These are phyloP conservation scores for Ustilago sp. DNA, from an alignment of 1,284 basidiomycete species.

Conservation along the genomic window DNA sequence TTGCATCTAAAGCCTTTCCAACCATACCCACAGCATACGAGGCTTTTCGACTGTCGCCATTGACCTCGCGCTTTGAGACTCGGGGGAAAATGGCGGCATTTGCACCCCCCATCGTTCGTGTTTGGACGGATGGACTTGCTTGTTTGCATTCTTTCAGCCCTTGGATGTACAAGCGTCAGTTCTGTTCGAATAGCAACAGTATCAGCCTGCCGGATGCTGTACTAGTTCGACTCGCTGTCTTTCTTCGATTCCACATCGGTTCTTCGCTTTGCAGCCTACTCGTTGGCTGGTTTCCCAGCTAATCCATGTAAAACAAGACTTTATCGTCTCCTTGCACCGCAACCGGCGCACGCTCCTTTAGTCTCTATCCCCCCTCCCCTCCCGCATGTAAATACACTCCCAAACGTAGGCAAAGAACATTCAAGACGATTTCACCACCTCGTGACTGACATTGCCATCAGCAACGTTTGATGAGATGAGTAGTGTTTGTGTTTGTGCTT, in stretches of 20 bases:
- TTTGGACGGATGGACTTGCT: slow-evolving; percentile 21
- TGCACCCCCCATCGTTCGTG: slow-evolving; percentile 15
- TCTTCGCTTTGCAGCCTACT: background rate
- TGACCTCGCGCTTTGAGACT: background rate
- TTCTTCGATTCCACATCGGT: background rate
- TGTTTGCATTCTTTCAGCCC: slow-evolving; percentile 14
- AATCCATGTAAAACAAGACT: slow-evolving; percentile 40
- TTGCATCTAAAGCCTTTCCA: slow-evolving; percentile 1
- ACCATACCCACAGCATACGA: slow-evolving; percentile 37
- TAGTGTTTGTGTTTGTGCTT: too few species aligned
- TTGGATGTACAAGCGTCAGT: background rate
- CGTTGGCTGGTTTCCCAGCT: background rate
- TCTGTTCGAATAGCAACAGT: too few species aligned
- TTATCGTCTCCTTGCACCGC: background rate
- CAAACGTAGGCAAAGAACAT: slow-evolving; percentile 29
- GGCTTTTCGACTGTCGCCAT: slow-evolving; percentile 5
- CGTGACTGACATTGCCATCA: too few species aligned
- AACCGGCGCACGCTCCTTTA: slow-evolving; percentile 12
- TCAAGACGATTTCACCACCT: slow-evolving; percentile 14
- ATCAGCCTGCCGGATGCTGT: background rate
- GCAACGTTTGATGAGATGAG: too few species aligned
- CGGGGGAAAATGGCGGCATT: slow-evolving; percentile 2
- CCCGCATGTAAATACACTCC: slow-evolving; percentile 28
- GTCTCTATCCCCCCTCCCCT: background rate
- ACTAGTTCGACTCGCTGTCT: background rate